A percentile compares a stretch with the other conserved stretches of the same genome.
These are phyloP conservation scores for Hemisphaericaspora nanyangensis DNA, from an alignment of 805 yeast species.

Conservation along the genomic window DNA sequence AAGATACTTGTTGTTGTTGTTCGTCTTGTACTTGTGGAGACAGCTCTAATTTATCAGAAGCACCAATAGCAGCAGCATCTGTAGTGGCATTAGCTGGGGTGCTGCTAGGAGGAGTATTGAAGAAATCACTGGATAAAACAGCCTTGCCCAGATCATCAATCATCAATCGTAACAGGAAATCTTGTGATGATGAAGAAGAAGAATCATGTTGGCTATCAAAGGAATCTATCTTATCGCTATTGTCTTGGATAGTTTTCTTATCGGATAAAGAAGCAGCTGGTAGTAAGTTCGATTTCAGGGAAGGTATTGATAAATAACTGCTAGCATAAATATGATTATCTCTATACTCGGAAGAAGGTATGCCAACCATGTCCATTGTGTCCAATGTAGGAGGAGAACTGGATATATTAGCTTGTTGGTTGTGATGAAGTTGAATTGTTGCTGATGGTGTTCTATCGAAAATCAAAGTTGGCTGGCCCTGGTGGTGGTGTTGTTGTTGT, in stretches of 20 bases:
- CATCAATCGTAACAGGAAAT: constrained; percentile 32
- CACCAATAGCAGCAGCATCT: not conserved
- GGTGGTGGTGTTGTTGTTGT: too few relatives aligned
- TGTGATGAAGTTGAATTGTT: not conserved
- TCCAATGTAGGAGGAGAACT: too few relatives aligned
- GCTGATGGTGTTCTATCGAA: not conserved
- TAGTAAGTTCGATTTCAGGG: constrained; percentile 4
- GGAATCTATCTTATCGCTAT: not conserved
- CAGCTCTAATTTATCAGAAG: not conserved
- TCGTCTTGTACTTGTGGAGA: not conserved
- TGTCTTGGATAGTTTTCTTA: not conserved
- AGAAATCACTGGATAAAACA: constrained; percentile 24
- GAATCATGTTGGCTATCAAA: not conserved
- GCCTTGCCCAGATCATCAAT: constrained; percentile 42
- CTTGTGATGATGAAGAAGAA: constrained; percentile 5
- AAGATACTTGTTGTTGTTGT: not conserved
- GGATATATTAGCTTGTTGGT: too few relatives aligned
- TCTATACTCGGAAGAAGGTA: too few relatives aligned
- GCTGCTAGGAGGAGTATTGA: constrained; percentile 4
- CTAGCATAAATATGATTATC: not conserved
- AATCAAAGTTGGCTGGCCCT: constrained; percentile 16
- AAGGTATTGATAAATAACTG: not conserved
- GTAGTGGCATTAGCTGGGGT: not conserved
- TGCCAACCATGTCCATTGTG: too few relatives aligned
- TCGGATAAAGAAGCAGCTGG: constrained; percentile 8